Conservation (phyloP, 768 basidiomycete genomes). For the Galerina sulciceps region DNA sequence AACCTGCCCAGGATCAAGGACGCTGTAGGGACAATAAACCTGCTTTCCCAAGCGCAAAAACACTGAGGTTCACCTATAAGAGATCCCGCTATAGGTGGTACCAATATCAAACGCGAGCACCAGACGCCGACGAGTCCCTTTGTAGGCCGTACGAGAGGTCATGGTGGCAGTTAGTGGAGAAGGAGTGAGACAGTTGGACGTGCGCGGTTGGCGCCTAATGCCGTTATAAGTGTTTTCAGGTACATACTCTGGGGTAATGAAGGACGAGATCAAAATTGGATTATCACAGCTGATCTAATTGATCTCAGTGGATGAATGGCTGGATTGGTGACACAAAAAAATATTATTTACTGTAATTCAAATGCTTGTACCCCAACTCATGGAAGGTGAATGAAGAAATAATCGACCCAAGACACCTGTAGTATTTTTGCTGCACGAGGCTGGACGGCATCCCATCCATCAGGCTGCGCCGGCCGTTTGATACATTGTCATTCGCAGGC, state of each 20-base stretch:
- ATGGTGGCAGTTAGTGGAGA: neutral
- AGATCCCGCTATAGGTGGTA: conserved; percentile 16
- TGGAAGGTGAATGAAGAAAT: too few relatives aligned
- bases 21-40: conserved; percentile 4
- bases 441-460: neutral
- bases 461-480: too few relatives aligned
- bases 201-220: neutral
- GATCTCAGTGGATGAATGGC: too few relatives aligned
- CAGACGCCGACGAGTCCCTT: conserved; percentile 11
- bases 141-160: conserved; percentile 9
- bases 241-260: too few relatives aligned
- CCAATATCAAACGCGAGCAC: conserved; percentile 18
- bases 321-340: too few relatives aligned
- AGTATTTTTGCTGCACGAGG: neutral
- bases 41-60: neutral
- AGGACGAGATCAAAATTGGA: too few relatives aligned
- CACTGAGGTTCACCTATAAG: conserved; percentile 10
- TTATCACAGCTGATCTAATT: too few relatives aligned
- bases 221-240: too few relatives aligned
- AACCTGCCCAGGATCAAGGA: conserved; percentile 24
- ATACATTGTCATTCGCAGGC: too few relatives aligned
- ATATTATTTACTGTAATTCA: too few relatives aligned
- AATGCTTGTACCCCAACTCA: too few relatives aligned
- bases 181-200: neutral
- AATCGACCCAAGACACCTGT: neutral